phyloP scores from a whole-genome alignment of 192 early-diverging fungal species.

The Gryganskiella cystojenkinii region DNA sequence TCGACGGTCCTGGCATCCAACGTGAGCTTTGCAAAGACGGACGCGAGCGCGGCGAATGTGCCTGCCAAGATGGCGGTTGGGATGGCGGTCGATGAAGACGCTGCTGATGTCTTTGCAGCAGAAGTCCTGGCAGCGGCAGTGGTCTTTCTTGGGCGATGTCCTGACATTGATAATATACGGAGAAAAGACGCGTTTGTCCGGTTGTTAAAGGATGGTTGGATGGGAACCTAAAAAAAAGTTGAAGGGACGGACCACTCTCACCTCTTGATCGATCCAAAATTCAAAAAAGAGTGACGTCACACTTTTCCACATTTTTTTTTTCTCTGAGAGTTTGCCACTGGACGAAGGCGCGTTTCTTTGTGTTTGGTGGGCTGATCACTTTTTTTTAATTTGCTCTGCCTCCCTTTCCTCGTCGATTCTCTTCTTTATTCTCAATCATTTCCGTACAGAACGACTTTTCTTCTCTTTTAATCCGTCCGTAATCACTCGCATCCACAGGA shows the following conservation, averaged over 20 bases:
- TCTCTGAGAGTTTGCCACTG: too few species aligned
- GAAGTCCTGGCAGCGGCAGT: slow-evolving; percentile 27
- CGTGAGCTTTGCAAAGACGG: slow-evolving; percentile 85
- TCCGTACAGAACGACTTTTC: too few species aligned
- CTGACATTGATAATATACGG: too few species aligned
- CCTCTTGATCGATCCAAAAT: not conserved
- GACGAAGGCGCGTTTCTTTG: not conserved
- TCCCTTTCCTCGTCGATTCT: not conserved
- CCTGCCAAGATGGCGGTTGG: slow-evolving; percentile 71
- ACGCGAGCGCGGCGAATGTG: slow-evolving; percentile 78
- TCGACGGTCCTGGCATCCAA: slow-evolving; percentile 62
- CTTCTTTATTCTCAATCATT: not conserved
- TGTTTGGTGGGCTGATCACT: not conserved
- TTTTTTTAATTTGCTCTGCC: not conserved
- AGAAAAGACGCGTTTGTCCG: too few species aligned
- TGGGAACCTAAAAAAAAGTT: too few species aligned
- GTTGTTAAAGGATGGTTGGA: too few species aligned
- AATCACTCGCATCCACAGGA: too few species aligned
- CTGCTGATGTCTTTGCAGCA: slow-evolving; percentile 5
- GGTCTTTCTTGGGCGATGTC: slow-evolving; percentile 40
- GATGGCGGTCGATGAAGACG: slow-evolving; percentile 40
- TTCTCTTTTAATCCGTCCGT: too few species aligned
- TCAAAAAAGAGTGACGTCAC: not conserved
- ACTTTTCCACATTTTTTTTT: not conserved
- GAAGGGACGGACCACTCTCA: not conserved